Conservation (phyloP, 2,329 filamentous ascomycete genomes). For the Chaetomiaceae sp. region DNA sequence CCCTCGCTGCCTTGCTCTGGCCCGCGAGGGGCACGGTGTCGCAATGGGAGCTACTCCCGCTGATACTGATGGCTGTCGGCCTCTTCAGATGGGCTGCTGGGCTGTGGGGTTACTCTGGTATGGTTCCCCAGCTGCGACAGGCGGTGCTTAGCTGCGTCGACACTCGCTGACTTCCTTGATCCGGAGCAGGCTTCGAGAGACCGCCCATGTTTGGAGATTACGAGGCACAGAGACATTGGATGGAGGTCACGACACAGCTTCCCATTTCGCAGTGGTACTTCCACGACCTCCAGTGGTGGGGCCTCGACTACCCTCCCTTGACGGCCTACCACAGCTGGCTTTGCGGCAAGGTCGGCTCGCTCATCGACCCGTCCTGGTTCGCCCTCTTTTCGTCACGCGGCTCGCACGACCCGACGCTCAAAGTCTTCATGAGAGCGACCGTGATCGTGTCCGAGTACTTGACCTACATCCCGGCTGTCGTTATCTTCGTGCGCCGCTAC, state of each 20-base stretch:
- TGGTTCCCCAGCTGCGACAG: background rate
- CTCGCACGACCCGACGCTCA: conserved; percentile 69
- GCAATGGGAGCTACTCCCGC: conserved; percentile 85
- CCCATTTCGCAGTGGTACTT: conserved; percentile 97
- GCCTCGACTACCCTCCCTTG: conserved; percentile 92
- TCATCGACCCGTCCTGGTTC: conserved; percentile 83
- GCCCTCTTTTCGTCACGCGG: conserved; percentile 76
- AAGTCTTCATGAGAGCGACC: conserved; percentile 92
- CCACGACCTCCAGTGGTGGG: conserved; percentile 95
- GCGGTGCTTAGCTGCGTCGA: too few species aligned
- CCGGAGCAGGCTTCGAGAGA: conserved; percentile 57
- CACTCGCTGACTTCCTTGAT: background rate
- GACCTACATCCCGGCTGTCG: conserved; percentile 75
- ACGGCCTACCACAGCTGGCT: conserved; percentile 98
- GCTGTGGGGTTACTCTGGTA: conserved; percentile 92
- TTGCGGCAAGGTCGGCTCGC: conserved; percentile 75
- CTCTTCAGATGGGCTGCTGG: conserved; percentile 90
- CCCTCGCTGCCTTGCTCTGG: conserved; percentile 91
- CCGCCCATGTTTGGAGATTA: conserved; percentile 96
- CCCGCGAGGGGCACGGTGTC: conserved; percentile 76
- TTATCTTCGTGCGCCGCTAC: conserved; percentile 80
- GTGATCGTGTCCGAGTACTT: conserved; percentile 89
- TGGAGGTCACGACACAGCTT: conserved; percentile 88
- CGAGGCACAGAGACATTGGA: conserved; percentile 97
- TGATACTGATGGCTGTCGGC: conserved; percentile 83